A percentile compares a stretch with the other conserved stretches of the same genome.
Evolutionary conservation across 257 asterid species (phyloP).

Genomic region (Prunella vulgaris): DNA sequence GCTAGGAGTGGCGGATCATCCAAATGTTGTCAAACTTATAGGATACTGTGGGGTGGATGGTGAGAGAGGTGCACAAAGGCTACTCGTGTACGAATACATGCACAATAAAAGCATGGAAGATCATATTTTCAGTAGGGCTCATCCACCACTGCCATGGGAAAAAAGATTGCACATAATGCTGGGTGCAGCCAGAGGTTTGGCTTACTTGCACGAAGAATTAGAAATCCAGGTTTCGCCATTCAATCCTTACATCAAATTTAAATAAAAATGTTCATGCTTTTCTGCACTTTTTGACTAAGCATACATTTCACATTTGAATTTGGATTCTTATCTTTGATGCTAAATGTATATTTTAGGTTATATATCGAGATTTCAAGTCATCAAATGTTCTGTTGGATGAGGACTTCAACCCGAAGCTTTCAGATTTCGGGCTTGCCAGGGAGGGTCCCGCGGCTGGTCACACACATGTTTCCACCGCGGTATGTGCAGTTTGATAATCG

Average conservation of each 20-base stretch:
- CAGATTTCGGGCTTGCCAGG: conserved; percentile 88
- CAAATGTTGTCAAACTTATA: conserved; percentile 73
- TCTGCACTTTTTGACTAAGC: background rate
- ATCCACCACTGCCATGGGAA: conserved; percentile 60
- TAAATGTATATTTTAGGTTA: conserved; percentile 43
- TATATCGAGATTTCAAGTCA: conserved; percentile 82
- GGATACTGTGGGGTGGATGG: conserved; percentile 87
- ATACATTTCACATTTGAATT: background rate
- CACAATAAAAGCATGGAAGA: conserved; percentile 74
- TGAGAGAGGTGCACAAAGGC: conserved; percentile 84
- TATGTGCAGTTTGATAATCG: conserved; percentile 23
- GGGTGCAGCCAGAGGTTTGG: conserved; percentile 79
- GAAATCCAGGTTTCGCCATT: conserved; percentile 65
- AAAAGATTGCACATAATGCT: conserved; percentile 58
- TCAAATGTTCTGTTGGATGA: conserved; percentile 66
- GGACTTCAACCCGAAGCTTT: conserved; percentile 69
- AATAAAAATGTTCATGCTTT: background rate
- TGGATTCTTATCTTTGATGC: background rate
- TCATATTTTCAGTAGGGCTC: conserved; percentile 58
- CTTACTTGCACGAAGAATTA: conserved; percentile 78
- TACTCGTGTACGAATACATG: conserved; percentile 88
- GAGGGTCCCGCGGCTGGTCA: conserved; percentile 75
- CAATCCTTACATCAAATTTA: too few relatives aligned
- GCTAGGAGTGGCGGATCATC: conserved; percentile 80
- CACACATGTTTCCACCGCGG: conserved; percentile 83